Evolutionary conservation across 2,329 filamentous ascomycete genomes (phyloP), one percentile per base, ranked within the genome.

Genomic region (Cladosporium oxysporum): DNA sequence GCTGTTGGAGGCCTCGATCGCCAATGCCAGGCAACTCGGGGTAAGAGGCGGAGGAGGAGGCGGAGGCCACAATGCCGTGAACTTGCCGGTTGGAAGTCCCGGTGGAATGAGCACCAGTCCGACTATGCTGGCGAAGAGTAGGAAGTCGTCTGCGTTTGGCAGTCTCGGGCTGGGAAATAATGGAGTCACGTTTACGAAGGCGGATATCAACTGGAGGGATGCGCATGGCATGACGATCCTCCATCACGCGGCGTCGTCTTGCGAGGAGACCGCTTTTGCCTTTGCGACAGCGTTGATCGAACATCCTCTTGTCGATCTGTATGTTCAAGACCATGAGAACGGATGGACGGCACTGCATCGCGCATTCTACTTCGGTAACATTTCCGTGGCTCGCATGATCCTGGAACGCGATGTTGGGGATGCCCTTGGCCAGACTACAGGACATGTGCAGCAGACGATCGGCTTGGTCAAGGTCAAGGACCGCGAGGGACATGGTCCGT

Each of bases 291-390:
- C 91, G 12, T 83, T 99, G 41, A 83, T 98, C 57, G 89, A 93
- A 26, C 89, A 96, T 74, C 92, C 93, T 1, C 84, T 90, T 62
- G 86, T 93, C 70, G 95, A 99, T 78, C 82, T 98, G 10, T 95
- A 97, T 73, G 83, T 85, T 2, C 93, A 96, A 76, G 95, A 99
- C 77, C 82, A 84, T 8, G 95, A 99, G 78, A 98, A 91, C 78
- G 94, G 93, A 53, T 99, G 95, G 95, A 99, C 96, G 67, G 90
- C 93, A 44, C 83, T 99, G 47, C 95, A 99, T 76, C 87, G 95
- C 72, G 92, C 93, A 8, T 83, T 98, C 50, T 98, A 97, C 76
- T 88, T 89, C 71, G 94, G 94, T 57, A 97, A 97, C 74, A 88
- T 95, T 60, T 89, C 91, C 7, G 90, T 96, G 70, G 95, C 95